Evolutionary conservation across 2,329 filamentous ascomycete genomes (phyloP), one percentile per base, ranked within the genome.

Genomic region (Aspergillus chevalieri): DNA sequence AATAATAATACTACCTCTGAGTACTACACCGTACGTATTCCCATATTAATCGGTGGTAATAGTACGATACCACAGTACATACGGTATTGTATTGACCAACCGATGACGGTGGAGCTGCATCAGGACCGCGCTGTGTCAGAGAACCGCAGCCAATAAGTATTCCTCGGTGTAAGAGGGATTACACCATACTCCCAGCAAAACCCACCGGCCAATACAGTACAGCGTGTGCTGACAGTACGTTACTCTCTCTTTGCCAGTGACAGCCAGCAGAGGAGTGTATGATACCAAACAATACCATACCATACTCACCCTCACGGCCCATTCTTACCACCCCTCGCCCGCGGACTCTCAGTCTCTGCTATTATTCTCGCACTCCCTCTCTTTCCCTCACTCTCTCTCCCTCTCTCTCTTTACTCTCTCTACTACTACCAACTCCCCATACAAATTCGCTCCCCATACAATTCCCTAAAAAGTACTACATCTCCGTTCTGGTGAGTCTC

Each of bases 401-500:
- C 57, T 58, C 60, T 48, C 55, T 56, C 55, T 56, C 60, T 62
- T 63, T 56, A 53, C 56, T 46, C 47, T 60, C 62, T 60, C 65
- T 65, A 61, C 34, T 17, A 38, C 34, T 38, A 60, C 58, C 59
- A 30, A 30, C 52, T 53, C 60, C 53, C 60, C 61, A 60, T 64
- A 63, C 60, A 59, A 59, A 58, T 50, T 49, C 54, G 57, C 59
- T 57, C 52, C 61, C 65, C 66, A 67, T 67, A 69, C 65, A 66
- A 60, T 55, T 58, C 52, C 51, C 52, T 54, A 69, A 66, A 65
- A 61, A 60, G 64, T 69, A 67, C 64, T 65, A 57, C 61, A 64
- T 64, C 65, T 60, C 61, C 62, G 59, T 57, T 57, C 61, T 58
- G 63, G 66, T 69, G 59, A 65, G 64, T 62, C 62, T 59, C 62